These are phyloP conservation scores for Aurantiochytrium sp. DNA, from an alignment of 108 stramenopile genomes.

Conservation along the genomic window DNA sequence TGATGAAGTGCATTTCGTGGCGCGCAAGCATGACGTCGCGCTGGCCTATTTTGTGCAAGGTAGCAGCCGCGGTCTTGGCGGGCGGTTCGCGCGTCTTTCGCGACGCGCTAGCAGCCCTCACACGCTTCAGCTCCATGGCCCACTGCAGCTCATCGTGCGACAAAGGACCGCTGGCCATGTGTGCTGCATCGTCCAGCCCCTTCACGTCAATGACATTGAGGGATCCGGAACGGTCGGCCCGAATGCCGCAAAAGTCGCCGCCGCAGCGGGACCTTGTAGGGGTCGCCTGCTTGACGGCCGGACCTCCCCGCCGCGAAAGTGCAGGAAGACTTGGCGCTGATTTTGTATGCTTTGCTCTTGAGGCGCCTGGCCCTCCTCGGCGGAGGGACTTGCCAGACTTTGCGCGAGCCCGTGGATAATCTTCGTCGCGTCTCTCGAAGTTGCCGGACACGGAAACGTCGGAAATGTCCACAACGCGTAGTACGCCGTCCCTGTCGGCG, in stretches of 20 bases:
- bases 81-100: not conserved
- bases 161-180: too few relatives aligned
- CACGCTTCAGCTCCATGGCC: not conserved
- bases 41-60: not conserved
- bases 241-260: conserved; percentile 15
- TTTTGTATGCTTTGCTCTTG: too few relatives aligned
- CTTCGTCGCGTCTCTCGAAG: not conserved
- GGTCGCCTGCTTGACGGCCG: not conserved
- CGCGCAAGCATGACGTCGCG: not conserved
- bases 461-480: not conserved
- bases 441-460: not conserved
- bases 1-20: not conserved
- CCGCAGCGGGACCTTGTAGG: not conserved
- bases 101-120: not conserved
- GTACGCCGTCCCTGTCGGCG: not conserved
- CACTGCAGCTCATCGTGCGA: too few relatives aligned
- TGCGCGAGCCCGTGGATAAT: too few relatives aligned
- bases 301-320: not conserved
- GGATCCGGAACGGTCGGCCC: not conserved
- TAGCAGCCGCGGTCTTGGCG: not conserved
- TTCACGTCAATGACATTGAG: not conserved
- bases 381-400: too few relatives aligned
- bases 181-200: too few relatives aligned
- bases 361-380: not conserved
- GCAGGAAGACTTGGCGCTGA: too few relatives aligned